Percentiles rank a stretch among this genome's conserved stretches.
phyloP scores from a whole-genome alignment of 2,329 filamentous ascomycete species.

The Ophiocordyceps camponoti-leonardi region DNA sequence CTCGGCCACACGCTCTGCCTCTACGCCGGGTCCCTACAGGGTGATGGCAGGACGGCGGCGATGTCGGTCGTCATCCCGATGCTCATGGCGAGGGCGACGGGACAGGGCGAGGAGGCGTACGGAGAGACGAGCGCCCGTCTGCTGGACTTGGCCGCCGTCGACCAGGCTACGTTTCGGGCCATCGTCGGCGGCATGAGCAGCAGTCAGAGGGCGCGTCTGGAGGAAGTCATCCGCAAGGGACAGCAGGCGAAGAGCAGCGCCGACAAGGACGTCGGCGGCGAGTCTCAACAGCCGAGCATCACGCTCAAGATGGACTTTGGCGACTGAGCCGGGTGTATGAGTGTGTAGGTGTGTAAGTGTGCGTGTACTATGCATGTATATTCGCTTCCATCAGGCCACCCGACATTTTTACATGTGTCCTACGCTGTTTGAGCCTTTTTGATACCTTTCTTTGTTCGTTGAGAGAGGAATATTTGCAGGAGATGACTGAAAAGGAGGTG shows the following conservation, averaged over 20 bases:
- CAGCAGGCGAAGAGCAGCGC: constrained; percentile 25
- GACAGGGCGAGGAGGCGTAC: constrained; percentile 43
- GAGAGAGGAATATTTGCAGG: no score
- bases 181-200: constrained; percentile 56
- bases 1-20: constrained; percentile 59
- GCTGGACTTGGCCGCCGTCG: constrained; percentile 62
- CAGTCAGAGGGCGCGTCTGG: constrained; percentile 59
- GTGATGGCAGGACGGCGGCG: constrained; percentile 35
- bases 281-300: constrained; percentile 58
- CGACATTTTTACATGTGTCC: no score
- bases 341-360: neutral
- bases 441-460: no score
- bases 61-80: constrained; percentile 64
- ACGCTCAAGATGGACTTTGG: constrained; percentile 90
- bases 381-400: neutral
- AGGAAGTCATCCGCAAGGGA: constrained; percentile 59
- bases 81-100: constrained; percentile 54
- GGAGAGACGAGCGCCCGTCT: constrained; percentile 60
- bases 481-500: no score
- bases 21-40: constrained; percentile 38
- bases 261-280: constrained; percentile 21
- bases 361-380: no score
- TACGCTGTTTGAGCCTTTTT: no score
- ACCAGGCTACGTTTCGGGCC: constrained; percentile 56
- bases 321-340: constrained; percentile 9